Conservation (phyloP, 176 grass and related monocot species). For the Musa schizocarpa region DNA sequence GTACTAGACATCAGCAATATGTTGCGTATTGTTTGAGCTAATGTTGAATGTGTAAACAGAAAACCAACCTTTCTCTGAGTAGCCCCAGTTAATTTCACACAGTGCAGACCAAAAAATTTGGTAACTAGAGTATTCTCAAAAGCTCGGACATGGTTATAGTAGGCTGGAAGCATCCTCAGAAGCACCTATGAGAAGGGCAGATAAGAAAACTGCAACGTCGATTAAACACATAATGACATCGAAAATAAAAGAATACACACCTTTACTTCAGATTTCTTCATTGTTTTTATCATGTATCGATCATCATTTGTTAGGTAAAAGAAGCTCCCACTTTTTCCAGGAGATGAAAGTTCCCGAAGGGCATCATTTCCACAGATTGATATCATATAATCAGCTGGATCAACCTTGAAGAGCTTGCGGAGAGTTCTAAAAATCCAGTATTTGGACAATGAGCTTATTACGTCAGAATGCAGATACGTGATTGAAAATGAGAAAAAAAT, state of each 20-base stretch:
- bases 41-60: background rate
- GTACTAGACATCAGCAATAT: background rate
- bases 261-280: constrained; percentile 84
- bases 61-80: constrained; percentile 66
- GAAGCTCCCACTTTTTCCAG: constrained; percentile 76
- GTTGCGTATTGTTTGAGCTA: background rate
- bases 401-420: constrained; percentile 56
- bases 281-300: constrained; percentile 81
- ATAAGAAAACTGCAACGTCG: background rate
- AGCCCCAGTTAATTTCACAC: constrained; percentile 67
- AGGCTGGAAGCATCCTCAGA: constrained; percentile 77
- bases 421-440: constrained; percentile 26
- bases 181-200: constrained; percentile 46
- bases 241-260: constrained; percentile 7
- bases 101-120: constrained; percentile 73
- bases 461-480: background rate
- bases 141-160: constrained; percentile 62
- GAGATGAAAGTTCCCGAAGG: constrained; percentile 51
- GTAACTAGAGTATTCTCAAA: constrained; percentile 66
- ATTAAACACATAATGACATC: background rate
- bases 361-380: constrained; percentile 63
- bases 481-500: background rate
- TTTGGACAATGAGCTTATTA: background rate
- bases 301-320: constrained; percentile 76
- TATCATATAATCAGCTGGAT: constrained; percentile 65